Base-by-base conservation (phyloP, 2,329 filamentous ascomycete genomes). In the Ophidiomyces ophidiicola region DNA sequence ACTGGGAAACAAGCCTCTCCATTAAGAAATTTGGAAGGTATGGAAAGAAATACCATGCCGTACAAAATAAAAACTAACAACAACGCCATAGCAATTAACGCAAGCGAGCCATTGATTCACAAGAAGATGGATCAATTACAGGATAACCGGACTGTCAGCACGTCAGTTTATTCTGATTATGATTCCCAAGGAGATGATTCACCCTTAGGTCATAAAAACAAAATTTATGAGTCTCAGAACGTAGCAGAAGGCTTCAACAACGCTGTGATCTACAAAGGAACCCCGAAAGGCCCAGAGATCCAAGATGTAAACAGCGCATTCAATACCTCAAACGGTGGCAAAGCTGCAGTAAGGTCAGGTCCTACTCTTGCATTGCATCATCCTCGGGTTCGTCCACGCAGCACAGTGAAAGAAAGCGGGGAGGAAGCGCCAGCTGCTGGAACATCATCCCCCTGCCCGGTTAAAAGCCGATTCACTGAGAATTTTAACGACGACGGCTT, bases 401-500 rank as follows among this genome's bases (percentile, higher is more conserved):
- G 6, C 15, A 12, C 37, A 3, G 28, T 5, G 7, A 20, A 7
- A 18, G 26, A 32, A 32, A 36, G 31, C n/a, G 12, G 23, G 11
- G 15, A 20, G 14, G 26, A 34, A 21, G 11, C 21, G 4, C 8
- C 1, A 3, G 23, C 12, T 12, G 18, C 5, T 4, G 31, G 26
- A 19, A 30, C 10, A 23, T 17, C 26, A 1, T 42, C 33, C 15
- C 17, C 32, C n/a, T 17, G 18, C 20, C 18, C 36, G 6, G 24
- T 50, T 20, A 49, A 45, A 40, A 59, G 56, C 46, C 59, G 46
- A 28, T 61, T 61, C 34, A 52, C 45, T 17, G 59, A 61, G 35
- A 48, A 58, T 23, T 54, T 57, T 32, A 50, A 54, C 15, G 32
- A 39, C 18, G 28, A 32, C 14, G 10, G 7, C 10, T 10, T 14